These are phyloP conservation scores for Aspergillus fijiensis DNA, from an alignment of 2,329 filamentous ascomycete genomes.

Conservation along the genomic window DNA sequence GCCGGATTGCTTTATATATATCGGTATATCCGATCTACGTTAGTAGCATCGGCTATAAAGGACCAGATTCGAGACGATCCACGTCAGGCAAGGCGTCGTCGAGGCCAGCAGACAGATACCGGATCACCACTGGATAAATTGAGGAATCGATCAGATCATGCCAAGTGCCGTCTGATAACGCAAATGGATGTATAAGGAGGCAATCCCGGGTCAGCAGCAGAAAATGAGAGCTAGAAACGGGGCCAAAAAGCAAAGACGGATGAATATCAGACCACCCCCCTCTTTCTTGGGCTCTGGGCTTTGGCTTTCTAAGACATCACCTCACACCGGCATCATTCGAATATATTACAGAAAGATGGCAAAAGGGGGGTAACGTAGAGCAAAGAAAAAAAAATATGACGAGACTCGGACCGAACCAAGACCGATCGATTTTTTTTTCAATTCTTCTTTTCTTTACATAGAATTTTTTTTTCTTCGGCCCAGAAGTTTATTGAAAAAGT, in stretches of 20 bases:
- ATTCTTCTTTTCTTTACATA: background rate
- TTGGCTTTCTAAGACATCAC: background rate
- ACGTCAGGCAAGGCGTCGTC: background rate
- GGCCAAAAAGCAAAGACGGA: background rate
- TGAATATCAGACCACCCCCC: slow-evolving; percentile 4
- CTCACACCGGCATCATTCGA: background rate
- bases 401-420: background rate
- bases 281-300: background rate
- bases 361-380: background rate
- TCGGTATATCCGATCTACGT: background rate
- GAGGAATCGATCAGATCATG: background rate
- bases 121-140: background rate
- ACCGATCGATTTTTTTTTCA: background rate
- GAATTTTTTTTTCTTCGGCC: background rate
- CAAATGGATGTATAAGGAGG: background rate
- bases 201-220: background rate
- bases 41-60: background rate
- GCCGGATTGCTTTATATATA: background rate
- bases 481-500: background rate
- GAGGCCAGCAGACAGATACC: background rate
- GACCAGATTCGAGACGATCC: background rate
- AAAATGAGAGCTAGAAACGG: background rate
- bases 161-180: background rate
- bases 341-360: background rate
- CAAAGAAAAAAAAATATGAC: background rate